A percentile compares a stretch with the other conserved stretches of the same genome.
phyloP scores from a whole-genome alignment of 306 rosid species.

The Quercus cerris region DNA sequence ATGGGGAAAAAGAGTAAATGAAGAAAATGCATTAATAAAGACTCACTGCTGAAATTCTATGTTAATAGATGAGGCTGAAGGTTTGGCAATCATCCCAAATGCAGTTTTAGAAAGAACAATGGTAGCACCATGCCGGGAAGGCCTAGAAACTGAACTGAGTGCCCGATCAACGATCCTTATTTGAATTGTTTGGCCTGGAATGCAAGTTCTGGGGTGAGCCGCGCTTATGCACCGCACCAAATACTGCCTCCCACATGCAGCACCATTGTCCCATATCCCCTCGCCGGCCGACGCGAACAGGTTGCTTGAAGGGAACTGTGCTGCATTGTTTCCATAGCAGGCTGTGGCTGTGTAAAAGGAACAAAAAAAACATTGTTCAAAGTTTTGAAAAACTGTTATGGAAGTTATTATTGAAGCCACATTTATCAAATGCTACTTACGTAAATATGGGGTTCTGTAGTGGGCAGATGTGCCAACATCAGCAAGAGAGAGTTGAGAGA shows the following conservation, averaged over 20 bases:
- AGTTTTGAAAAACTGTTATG: background rate
- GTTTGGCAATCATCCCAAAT: slow-evolving; percentile 47
- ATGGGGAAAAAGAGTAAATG: background rate
- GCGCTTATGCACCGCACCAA: slow-evolving; percentile 72
- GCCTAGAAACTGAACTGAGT: slow-evolving; percentile 31
- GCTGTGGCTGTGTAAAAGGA: slow-evolving; percentile 42
- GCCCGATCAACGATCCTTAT: slow-evolving; percentile 74
- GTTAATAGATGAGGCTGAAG: slow-evolving; percentile 40
- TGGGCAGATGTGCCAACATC: slow-evolving; percentile 68
- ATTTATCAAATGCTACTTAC: slow-evolving; percentile 28
- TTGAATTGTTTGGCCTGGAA: slow-evolving; percentile 44
- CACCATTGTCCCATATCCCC: slow-evolving; percentile 90
- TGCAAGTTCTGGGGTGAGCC: slow-evolving; percentile 36
- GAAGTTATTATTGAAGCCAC: background rate
- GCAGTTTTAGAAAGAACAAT: slow-evolving; percentile 62
- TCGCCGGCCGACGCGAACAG: slow-evolving; percentile 77
- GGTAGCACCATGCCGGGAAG: slow-evolving; percentile 34
- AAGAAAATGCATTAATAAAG: background rate
- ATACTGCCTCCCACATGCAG: slow-evolving; percentile 76
- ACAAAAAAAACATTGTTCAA: background rate
- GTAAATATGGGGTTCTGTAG: slow-evolving; percentile 56
- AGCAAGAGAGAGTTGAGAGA: slow-evolving; percentile 9
- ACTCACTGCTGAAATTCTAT: slow-evolving; percentile 67
- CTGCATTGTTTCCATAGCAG: slow-evolving; percentile 41
- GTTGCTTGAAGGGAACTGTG: slow-evolving; percentile 52